Percentiles rank a stretch among this genome's conserved stretches.
phyloP scores from a whole-genome alignment of 2,329 filamentous ascomycete genomes.

The Penicillium sp. region DNA sequence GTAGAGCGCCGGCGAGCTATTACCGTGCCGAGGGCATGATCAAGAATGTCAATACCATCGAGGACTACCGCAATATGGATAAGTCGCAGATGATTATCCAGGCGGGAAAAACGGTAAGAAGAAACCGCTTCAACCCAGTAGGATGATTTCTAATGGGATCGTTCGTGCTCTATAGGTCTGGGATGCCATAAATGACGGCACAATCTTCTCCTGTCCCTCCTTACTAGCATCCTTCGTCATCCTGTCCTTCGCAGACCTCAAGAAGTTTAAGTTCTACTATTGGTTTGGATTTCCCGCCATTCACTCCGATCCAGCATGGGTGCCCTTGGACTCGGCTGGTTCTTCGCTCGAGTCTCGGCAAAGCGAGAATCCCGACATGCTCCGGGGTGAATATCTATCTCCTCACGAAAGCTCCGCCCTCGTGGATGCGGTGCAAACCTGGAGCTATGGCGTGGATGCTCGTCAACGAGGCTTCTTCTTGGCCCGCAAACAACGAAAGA shows the following conservation, averaged over 20 bases:
- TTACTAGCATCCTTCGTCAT: slow-evolving; percentile 85
- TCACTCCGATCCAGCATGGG: slow-evolving; percentile 85
- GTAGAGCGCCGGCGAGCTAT: slow-evolving; percentile 65
- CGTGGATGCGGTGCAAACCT: slow-evolving; percentile 81
- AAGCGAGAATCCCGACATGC: slow-evolving; percentile 7
- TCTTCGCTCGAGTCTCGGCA: slow-evolving; percentile 19
- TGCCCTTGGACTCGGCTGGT: slow-evolving; percentile 45
- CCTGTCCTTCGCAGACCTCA: slow-evolving; percentile 90
- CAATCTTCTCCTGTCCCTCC: slow-evolving; percentile 92
- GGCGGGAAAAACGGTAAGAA: slow-evolving; percentile 70
- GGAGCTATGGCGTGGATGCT: slow-evolving; percentile 76
- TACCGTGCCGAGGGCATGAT: slow-evolving; percentile 90
- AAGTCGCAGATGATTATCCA: slow-evolving; percentile 74
- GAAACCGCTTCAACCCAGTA: neutral
- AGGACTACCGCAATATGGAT: slow-evolving; percentile 84
- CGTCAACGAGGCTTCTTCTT: slow-evolving; percentile 94
- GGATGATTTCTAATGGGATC: slow-evolving; percentile 9
- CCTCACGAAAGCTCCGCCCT: slow-evolving; percentile 71
- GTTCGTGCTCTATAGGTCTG: slow-evolving; percentile 67
- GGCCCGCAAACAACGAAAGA: slow-evolving; percentile 56
- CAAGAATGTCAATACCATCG: slow-evolving; percentile 92
- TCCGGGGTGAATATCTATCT: slow-evolving; percentile 49
- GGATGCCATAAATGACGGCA: slow-evolving; percentile 95
- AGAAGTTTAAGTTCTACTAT: slow-evolving; percentile 97
- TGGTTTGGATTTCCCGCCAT: slow-evolving; percentile 96